These are phyloP conservation scores for Allantophomopsis cytisporea DNA, from an alignment of 2,329 filamentous ascomycete genomes.

Conservation along the genomic window DNA sequence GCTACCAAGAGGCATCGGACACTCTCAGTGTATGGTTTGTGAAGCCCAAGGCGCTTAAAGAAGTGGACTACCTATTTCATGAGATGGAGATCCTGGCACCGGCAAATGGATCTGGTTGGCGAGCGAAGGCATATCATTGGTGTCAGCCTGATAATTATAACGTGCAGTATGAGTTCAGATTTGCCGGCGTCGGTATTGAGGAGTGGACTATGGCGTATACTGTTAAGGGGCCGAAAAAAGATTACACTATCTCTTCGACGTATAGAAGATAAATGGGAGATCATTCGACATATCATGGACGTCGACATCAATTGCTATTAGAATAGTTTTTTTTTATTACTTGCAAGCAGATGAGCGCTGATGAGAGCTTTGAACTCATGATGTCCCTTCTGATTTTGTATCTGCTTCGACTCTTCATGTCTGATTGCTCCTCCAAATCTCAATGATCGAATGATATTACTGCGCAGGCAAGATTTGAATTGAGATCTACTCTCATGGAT, in stretches of 20 bases:
- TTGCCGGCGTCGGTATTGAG: constrained; percentile 39
- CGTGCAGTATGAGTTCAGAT: constrained; percentile 54
- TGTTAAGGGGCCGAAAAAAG: constrained; percentile 61
- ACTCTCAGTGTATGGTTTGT: constrained; percentile 62
- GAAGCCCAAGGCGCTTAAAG: constrained; percentile 43
- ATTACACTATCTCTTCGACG: constrained; percentile 46
- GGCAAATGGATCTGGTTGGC: constrained; percentile 29
- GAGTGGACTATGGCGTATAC: constrained; percentile 49
- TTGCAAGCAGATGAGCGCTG: too few relatives aligned
- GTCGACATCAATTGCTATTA: too few relatives aligned
- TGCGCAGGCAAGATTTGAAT: too few relatives aligned
- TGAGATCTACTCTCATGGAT: too few relatives aligned
- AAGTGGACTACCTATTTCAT: constrained; percentile 64
- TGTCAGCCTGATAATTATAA: constrained; percentile 62
- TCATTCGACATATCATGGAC: too few relatives aligned
- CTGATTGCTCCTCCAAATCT: too few relatives aligned
- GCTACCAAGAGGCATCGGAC: constrained; percentile 48
- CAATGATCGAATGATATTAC: too few relatives aligned
- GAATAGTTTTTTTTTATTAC: too few relatives aligned
- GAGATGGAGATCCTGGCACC: constrained; percentile 46
- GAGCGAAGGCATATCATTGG: constrained; percentile 52
- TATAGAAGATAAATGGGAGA: constrained; percentile 22
- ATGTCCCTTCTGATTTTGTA: too few relatives aligned
- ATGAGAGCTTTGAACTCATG: too few relatives aligned
- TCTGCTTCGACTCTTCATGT: too few relatives aligned